Evolutionary conservation across 352 stramenopile species (phyloP), one percentile per base, ranked within the genome.

Genomic region (Globisporangium yorkense): DNA sequence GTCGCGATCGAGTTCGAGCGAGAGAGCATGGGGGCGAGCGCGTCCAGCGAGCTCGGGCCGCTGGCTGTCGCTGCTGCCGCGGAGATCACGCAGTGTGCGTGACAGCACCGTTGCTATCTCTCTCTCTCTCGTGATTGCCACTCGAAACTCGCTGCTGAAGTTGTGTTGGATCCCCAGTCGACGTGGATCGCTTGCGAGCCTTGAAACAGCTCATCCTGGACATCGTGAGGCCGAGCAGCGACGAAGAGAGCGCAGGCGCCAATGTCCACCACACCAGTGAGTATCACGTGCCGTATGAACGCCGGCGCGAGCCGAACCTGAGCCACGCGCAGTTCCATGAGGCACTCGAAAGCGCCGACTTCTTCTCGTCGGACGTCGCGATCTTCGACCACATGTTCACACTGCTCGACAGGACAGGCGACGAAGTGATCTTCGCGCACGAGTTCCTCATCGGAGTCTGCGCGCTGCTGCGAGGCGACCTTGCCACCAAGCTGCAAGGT

Each of bases 381-480:
- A 80, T 89, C 48, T 68, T 87, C 24, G 72, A 86, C 27, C 71
- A 63, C 3, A 39, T 89, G 33, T 87, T 89, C 48, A 79, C 66
- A 13, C 66, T 89, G 40, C 54, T 89, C 58, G 80, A 89, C 65
- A 66, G 66, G 9, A 87, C 77, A 0, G 77, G 77, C 0, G 77
- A 88, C 41, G 80, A 85, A 5, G 59, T 71, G 1, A 61, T 89
- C 31, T 47, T 76, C 20, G 56, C 65, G 0, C 51, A 65, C 2
- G 68, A 86, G 51, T 74, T 89, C 29, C 68, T 83, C 8, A 67
- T 88, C 39, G 74, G 60, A 1, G 60, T 65, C 10, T 74, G 71
- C 3, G 20, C 71, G 29, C 52, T 88, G 24, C 67, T 89, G 6
- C 67, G 67, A 35, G 73, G 74, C 6, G 64, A 77, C 1, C 57